Evolutionary conservation across 1,139 yeast species (phyloP).

Genomic region (Saccharomyces pastorianus): DNA sequence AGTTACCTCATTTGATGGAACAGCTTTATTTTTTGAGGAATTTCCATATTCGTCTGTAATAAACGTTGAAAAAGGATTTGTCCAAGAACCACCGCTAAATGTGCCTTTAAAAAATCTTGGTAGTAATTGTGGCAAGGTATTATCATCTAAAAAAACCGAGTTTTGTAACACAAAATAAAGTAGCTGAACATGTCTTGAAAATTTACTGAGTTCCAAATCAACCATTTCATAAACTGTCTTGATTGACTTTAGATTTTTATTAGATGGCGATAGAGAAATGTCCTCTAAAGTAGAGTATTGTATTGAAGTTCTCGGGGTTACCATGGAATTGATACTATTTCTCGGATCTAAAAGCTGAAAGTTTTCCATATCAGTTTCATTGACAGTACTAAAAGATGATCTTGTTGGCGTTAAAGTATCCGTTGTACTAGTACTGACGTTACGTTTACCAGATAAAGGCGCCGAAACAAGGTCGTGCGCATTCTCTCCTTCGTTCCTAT

Average conservation of each 20-base stretch:
- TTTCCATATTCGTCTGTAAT: constrained; percentile 2
- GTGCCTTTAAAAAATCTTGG: constrained; percentile 59
- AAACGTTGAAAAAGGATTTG: constrained; percentile 48
- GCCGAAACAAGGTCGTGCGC: not conserved
- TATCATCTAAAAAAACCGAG: constrained; percentile 22
- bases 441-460: constrained; percentile 13
- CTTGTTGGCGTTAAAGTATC: constrained; percentile 17
- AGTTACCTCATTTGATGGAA: not conserved
- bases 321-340: not conserved
- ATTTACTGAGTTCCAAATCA: constrained; percentile 16
- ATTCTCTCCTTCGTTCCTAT: not conserved
- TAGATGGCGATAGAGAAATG: not conserved
- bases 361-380: not conserved
- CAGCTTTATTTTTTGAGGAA: not conserved
- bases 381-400: constrained; percentile 4
- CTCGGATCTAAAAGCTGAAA: not conserved
- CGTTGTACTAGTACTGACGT: constrained; percentile 25
- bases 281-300: constrained; percentile 1
- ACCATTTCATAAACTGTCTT: constrained; percentile 14
- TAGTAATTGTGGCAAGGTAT: constrained; percentile 51
- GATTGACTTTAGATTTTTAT: constrained; percentile 1
- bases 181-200: constrained; percentile 12
- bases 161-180: constrained; percentile 13
- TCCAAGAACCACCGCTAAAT: constrained; percentile 69
- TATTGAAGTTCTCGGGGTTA: constrained; percentile 5